These are phyloP conservation scores for Pyracantha coccinea DNA, from an alignment of 331 rosid genomes.

Conservation along the genomic window DNA sequence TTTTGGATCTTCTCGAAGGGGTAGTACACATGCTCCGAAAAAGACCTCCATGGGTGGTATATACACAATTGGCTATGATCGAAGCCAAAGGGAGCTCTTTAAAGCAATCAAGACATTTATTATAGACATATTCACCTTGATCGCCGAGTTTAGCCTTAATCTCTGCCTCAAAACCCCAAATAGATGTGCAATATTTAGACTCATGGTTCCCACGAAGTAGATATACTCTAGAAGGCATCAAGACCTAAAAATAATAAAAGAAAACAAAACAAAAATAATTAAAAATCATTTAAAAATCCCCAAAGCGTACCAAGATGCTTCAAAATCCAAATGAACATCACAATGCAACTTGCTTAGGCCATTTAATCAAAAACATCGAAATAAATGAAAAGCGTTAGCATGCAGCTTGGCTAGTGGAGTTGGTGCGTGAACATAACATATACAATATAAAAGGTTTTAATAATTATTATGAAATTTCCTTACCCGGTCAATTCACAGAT, in stretches of 20 bases:
- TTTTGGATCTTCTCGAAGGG: conserved; percentile 37
- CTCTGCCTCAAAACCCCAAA: conserved; percentile 79
- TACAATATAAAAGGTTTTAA: background rate
- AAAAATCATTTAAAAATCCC: background rate
- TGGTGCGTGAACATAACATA: conserved; percentile 3
- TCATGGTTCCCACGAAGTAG: conserved; percentile 89
- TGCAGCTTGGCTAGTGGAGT: background rate
- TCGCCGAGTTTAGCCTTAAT: conserved; percentile 53
- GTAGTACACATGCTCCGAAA: conserved; percentile 48
- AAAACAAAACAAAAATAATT: background rate
- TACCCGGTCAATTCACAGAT: background rate
- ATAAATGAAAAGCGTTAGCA: background rate
- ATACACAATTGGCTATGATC: conserved; percentile 61
- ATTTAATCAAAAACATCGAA: background rate
- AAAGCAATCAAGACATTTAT: conserved; percentile 68
- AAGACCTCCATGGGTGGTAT: conserved; percentile 86
- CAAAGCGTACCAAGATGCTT: background rate
- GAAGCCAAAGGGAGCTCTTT: conserved; percentile 90
- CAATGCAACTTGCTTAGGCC: background rate
- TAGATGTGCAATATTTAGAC: conserved; percentile 50
- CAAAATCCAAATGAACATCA: background rate
- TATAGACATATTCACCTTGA: conserved; percentile 60
- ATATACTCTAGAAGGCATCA: conserved; percentile 88
- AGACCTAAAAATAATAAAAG: conserved; percentile 32
- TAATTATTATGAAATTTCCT: background rate